Percentiles rank a stretch among this genome's conserved stretches.
These are phyloP conservation scores for Boletus austroedulis DNA, from an alignment of 1,284 basidiomycete genomes.

Conservation along the genomic window DNA sequence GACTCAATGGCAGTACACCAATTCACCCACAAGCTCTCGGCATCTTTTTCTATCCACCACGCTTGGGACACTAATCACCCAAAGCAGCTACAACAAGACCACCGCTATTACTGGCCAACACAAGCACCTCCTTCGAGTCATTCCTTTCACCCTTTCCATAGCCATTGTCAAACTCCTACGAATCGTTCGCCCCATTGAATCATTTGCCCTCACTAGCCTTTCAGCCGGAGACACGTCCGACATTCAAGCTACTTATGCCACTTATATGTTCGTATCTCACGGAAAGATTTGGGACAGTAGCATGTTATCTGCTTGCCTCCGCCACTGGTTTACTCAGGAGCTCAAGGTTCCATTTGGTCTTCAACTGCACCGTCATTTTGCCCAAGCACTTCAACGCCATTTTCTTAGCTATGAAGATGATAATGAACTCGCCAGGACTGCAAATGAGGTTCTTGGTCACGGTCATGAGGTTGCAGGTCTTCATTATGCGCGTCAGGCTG, in stretches of 20 bases:
- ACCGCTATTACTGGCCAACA: neutral
- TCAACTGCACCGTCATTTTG: neutral
- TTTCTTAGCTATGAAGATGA: neutral
- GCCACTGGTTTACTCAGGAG: neutral
- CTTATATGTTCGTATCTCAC: neutral
- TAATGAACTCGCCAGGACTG: neutral
- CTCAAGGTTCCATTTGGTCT: neutral
- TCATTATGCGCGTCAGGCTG: neutral
- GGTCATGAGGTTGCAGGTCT: neutral
- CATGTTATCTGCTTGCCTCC: neutral
- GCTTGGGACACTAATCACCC: neutral
- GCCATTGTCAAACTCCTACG: neutral
- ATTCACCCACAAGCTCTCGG: neutral
- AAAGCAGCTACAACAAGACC: neutral
- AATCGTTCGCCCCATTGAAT: neutral
- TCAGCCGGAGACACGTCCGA: neutral
- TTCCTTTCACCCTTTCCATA: neutral
- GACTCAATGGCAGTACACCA: neutral
- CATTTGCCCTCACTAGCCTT: neutral
- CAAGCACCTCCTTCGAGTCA: neutral
- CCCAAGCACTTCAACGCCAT: neutral
- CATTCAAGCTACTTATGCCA: neutral
- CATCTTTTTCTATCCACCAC: neutral
- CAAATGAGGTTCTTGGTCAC: neutral
- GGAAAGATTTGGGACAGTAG: neutral